Evolutionary conservation across 2,329 filamentous ascomycete species (phyloP).

Genomic region (Aspergillus flavus): DNA sequence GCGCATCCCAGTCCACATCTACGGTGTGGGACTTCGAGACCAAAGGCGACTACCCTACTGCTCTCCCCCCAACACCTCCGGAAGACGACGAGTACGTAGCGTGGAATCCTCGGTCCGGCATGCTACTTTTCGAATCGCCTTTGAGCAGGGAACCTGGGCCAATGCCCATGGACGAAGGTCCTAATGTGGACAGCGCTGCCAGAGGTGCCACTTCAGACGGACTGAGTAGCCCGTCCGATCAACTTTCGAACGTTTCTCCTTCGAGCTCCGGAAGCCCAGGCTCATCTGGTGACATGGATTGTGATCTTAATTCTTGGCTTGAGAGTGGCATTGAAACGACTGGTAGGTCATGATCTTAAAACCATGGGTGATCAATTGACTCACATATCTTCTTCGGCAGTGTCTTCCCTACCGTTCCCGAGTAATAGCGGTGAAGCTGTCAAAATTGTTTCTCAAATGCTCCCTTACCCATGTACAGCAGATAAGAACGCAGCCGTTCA

Average conservation of each 20-base stretch:
- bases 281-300: conserved; percentile 36
- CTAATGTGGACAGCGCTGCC: conserved; percentile 31
- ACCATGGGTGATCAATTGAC: neutral
- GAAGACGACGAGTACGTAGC: conserved; percentile 43
- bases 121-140: conserved; percentile 34
- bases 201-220: conserved; percentile 31
- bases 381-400: conserved; percentile 18
- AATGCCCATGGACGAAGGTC: conserved; percentile 32
- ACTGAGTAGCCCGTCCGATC: conserved; percentile 34
- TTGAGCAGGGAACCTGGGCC: conserved; percentile 29
- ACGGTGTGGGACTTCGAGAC: conserved; percentile 28
- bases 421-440: conserved; percentile 48
- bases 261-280: conserved; percentile 35
- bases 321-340: conserved; percentile 40
- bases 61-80: conserved; percentile 45
- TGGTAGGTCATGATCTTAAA: conserved; percentile 31
- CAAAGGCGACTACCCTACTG: conserved; percentile 35
- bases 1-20: conserved; percentile 38
- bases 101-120: conserved; percentile 39
- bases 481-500: conserved; percentile 34
- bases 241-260: conserved; percentile 31
- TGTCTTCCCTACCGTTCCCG: conserved; percentile 42
- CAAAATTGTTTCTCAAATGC: conserved; percentile 62
- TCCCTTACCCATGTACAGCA: conserved; percentile 55
- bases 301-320: conserved; percentile 39